phyloP scores from a whole-genome alignment of 768 basidiomycete species.

The Pulveroboletus sp. region DNA sequence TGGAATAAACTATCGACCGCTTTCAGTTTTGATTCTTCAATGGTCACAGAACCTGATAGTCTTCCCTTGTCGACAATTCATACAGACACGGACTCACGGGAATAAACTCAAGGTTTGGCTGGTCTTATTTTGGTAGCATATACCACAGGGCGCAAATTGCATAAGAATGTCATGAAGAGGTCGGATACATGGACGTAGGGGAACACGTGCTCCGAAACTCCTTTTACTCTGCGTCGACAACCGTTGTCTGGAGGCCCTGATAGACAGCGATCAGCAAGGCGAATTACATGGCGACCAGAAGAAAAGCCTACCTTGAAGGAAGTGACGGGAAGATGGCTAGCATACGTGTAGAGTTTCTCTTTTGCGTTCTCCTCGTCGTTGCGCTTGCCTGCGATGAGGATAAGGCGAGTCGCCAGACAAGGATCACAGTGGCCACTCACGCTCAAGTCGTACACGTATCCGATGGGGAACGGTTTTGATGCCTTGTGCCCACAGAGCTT shows the following conservation, averaged over 20 bases:
- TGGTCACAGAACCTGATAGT: neutral
- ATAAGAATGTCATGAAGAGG: slow-evolving; percentile 18
- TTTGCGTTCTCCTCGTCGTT: slow-evolving; percentile 99
- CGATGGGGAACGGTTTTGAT: slow-evolving; percentile 93
- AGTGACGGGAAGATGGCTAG: slow-evolving; percentile 69
- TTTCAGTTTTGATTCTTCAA: slow-evolving; percentile 10
- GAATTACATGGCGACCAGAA: neutral
- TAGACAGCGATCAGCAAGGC: slow-evolving; percentile 5
- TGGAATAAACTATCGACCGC: neutral
- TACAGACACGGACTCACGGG: too few relatives aligned
- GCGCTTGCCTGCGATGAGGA: slow-evolving; percentile 67
- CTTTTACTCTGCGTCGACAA: slow-evolving; percentile 73
- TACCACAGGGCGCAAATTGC: slow-evolving; percentile 24
- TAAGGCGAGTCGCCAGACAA: neutral
- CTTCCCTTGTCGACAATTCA: neutral
- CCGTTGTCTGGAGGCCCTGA: slow-evolving; percentile 80
- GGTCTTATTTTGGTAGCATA: slow-evolving; percentile 24
- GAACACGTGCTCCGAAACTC: slow-evolving; percentile 7
- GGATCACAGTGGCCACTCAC: slow-evolving; percentile 41
- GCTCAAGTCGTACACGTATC: slow-evolving; percentile 89
- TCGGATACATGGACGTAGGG: slow-evolving; percentile 14
- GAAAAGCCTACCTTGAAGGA: slow-evolving; percentile 73
- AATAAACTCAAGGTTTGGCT: neutral
- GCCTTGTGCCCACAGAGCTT: slow-evolving; percentile 89
- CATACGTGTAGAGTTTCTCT: slow-evolving; percentile 95